Conservation (phyloP, 2,329 filamentous ascomycete species). For the Sporothrix sp. region DNA sequence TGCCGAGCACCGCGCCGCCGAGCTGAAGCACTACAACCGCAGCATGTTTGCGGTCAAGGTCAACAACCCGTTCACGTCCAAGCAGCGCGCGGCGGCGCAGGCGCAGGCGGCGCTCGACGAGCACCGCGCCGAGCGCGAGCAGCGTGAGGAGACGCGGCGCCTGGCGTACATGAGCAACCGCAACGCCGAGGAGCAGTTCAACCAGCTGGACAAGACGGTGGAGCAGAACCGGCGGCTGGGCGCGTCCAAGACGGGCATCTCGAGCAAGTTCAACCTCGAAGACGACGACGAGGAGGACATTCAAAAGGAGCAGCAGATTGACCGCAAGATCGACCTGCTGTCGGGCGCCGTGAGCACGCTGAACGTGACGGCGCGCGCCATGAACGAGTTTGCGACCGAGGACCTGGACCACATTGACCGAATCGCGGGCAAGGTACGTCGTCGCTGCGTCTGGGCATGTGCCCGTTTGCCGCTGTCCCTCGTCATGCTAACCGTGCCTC, state of each 20-base stretch:
- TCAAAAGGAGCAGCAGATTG: constrained; percentile 37
- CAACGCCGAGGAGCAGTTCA: constrained; percentile 40
- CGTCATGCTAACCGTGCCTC: not conserved
- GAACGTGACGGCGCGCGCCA: constrained; percentile 38
- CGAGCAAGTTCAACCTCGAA: constrained; percentile 18
- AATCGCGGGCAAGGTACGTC: constrained; percentile 64
- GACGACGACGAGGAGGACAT: constrained; percentile 20
- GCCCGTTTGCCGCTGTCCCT: not conserved
- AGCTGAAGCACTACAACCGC: constrained; percentile 75
- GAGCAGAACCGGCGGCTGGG: constrained; percentile 45
- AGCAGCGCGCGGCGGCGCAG: constrained; percentile 50
- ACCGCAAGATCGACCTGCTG: constrained; percentile 53
- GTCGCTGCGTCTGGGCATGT: not conserved
- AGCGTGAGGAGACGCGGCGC: constrained; percentile 48
- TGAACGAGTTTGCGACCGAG: constrained; percentile 49
- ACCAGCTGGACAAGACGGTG: constrained; percentile 50
- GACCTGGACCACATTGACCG: constrained; percentile 62
- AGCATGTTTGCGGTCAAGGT: constrained; percentile 87
- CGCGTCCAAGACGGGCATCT: constrained; percentile 26
- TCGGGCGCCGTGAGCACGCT: constrained; percentile 59
- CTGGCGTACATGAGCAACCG: constrained; percentile 23
- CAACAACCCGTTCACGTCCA: constrained; percentile 64
- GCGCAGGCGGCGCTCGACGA: constrained; percentile 62
- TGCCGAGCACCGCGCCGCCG: constrained; percentile 69
- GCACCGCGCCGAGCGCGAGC: constrained; percentile 54